Percentiles rank a stretch among this genome's conserved stretches.
phyloP scores from a whole-genome alignment of 352 stramenopile genomes.

The Pythium folliculosum region DNA sequence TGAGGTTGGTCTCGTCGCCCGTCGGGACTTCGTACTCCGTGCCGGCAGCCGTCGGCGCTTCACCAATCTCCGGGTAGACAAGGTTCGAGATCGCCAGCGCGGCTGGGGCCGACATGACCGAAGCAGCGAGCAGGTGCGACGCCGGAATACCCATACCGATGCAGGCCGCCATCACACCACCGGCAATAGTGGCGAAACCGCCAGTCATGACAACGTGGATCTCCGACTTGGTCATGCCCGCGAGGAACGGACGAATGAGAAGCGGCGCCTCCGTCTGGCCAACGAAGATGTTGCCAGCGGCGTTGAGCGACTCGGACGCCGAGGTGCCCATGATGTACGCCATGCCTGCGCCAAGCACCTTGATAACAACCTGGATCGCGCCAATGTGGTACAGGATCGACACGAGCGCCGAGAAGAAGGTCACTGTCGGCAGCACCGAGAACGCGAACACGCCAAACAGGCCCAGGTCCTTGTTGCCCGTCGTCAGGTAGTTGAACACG shows the following conservation, averaged over 20 bases:
- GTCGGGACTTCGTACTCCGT: conserved; percentile 2
- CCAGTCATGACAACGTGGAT: conserved; percentile 4
- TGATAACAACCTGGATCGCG: background rate
- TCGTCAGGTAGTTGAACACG: background rate
- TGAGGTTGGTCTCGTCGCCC: conserved; percentile 3
- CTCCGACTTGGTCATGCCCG: conserved; percentile 4
- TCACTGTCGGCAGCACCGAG: conserved; percentile 2
- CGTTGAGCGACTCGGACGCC: conserved; percentile 5
- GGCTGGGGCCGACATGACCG: background rate
- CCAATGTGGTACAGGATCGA: conserved; percentile 12
- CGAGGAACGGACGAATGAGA: conserved; percentile 5
- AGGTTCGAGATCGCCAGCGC: conserved; percentile 4
- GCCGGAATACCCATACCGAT: conserved; percentile 5
- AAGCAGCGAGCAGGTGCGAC: conserved; percentile 1
- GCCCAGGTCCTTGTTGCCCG: background rate
- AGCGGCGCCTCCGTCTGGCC: conserved; percentile 4
- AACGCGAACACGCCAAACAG: conserved; percentile 7
- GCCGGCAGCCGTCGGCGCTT: background rate
- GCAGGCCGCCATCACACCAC: conserved; percentile 1
- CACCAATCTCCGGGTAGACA: background rate
- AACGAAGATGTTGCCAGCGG: conserved; percentile 7
- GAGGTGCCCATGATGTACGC: conserved; percentile 3
- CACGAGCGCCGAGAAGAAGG: conserved; percentile 8
- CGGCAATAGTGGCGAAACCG: conserved; percentile 1
- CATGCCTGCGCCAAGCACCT: background rate